Conservation (phyloP, 371 early-diverging fungal genomes). For the Mucor saturninus region DNA sequence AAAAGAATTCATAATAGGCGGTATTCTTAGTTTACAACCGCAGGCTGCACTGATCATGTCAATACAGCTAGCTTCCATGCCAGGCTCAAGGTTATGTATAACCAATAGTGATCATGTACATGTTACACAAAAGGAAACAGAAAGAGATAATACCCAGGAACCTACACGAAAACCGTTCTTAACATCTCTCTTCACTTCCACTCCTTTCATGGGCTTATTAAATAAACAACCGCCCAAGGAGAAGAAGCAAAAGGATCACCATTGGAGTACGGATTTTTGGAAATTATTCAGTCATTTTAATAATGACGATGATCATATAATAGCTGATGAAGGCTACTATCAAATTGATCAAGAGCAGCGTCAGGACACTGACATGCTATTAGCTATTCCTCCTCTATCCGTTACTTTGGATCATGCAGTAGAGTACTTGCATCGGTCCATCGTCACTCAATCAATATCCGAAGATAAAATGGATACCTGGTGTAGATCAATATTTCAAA, state of each 20-base stretch:
- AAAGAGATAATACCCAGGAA: neutral
- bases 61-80: constrained; percentile 50
- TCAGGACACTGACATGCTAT: constrained; percentile 19
- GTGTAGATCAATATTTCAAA: constrained; percentile 48
- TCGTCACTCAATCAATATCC: constrained; percentile 10
- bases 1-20: constrained; percentile 20
- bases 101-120: neutral
- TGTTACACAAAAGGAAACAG: neutral
- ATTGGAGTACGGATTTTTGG: constrained; percentile 33
- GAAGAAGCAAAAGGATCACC: neutral
- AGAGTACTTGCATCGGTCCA: constrained; percentile 22
- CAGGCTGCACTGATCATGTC: constrained; percentile 56
- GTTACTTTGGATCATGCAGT: constrained; percentile 26
- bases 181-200: constrained; percentile 38
- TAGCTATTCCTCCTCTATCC: constrained; percentile 37
- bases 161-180: constrained; percentile 35
- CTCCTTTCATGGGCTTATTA: constrained; percentile 28
- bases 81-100: constrained; percentile 35
- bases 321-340: constrained; percentile 29
- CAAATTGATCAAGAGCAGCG: constrained; percentile 28
- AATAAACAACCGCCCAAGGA: neutral
- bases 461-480: constrained; percentile 28
- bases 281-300: constrained; percentile 21
- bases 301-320: neutral
- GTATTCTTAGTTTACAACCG: constrained; percentile 45